phyloP scores from a whole-genome alignment of 2,329 filamentous ascomycete genomes.

The Neonectria hederae region DNA sequence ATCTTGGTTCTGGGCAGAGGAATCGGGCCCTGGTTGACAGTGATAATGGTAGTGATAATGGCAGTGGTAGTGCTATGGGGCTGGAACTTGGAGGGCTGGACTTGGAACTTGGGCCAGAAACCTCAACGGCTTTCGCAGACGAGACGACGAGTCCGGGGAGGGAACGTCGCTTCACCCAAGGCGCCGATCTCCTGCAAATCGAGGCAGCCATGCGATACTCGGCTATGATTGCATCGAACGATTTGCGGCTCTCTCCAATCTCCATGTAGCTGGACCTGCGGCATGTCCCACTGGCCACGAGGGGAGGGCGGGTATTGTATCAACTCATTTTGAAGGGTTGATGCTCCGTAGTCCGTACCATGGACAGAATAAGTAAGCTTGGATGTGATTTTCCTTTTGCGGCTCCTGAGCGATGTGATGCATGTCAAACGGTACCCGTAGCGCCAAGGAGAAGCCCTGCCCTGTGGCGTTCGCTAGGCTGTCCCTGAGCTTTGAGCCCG shows the following conservation, averaged over 20 bases:
- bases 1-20: constrained; percentile 7
- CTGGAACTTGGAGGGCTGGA: not conserved
- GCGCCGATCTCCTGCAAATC: constrained; percentile 13
- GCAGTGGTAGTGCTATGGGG: not conserved
- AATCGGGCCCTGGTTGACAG: constrained; percentile 18
- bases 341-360: not conserved
- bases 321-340: constrained; percentile 7
- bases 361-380: not conserved
- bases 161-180: constrained; percentile 1
- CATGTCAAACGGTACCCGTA: constrained; percentile 27
- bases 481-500: constrained; percentile 37
- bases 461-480: constrained; percentile 30
- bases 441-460: constrained; percentile 13
- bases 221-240: constrained; percentile 12
- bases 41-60: not conserved
- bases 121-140: not conserved
- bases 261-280: constrained; percentile 1
- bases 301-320: constrained; percentile 4
- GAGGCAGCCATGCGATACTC: constrained; percentile 9
- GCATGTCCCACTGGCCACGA: not conserved
- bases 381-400: constrained; percentile 18
- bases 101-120: not conserved
- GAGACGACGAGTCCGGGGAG: constrained; percentile 13
- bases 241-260: constrained; percentile 15
- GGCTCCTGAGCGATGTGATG: constrained; percentile 25